Base-by-base conservation (phyloP, 1,284 basidiomycete genomes). In the Coniferiporia weirii region DNA sequence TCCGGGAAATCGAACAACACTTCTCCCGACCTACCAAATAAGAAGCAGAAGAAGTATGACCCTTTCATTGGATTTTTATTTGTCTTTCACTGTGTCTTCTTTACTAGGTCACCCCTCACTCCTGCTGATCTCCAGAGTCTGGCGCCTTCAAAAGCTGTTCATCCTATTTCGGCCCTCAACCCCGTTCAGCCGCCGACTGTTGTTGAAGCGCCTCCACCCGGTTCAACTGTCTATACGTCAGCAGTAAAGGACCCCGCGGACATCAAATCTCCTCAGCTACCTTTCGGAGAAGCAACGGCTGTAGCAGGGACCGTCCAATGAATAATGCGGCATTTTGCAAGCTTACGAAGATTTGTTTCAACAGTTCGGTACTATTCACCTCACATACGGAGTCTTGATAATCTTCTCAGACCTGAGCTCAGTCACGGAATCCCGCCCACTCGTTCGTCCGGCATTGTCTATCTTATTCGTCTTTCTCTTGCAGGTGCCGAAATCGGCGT, bases 11-110 rank as follows among this genome's bases (percentile, higher is more conserved):
- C 84, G 36, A 80, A 74, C 63, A 79, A 87, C 65, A 75, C 79
- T 7, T 85, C 85, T 10, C 80, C 84, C 13, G 88, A 91, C 64
- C 77, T 84, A 73, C 88, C 87, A 40, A 83, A 87, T 69, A 90
- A 89, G 78, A 89, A 87, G 71, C 82, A 61, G 60, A 63, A 63
- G 61, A 61, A 62, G 61, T 57, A 54, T 50, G 52, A 52, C 17
- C n/a, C 43, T 50, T 46, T 17, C 40, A 15, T 52, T 32, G 5
- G 19, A 6, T 27, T 36, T n/a, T 34, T 38, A 27, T 0, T 43
- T 34, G 19, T 44, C 45, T 59, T 50, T 54, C 45, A 49, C 48
- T 43, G 34, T 35, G 19, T 59, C 19, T 20, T 36, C 63, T 53
- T 60, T 45, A 36, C 62, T 53, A 60, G 50, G 49, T 63, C 59